phyloP scores from a whole-genome alignment of 176 grass and related monocot species.

The Bolboschoenus planiculmis region DNA sequence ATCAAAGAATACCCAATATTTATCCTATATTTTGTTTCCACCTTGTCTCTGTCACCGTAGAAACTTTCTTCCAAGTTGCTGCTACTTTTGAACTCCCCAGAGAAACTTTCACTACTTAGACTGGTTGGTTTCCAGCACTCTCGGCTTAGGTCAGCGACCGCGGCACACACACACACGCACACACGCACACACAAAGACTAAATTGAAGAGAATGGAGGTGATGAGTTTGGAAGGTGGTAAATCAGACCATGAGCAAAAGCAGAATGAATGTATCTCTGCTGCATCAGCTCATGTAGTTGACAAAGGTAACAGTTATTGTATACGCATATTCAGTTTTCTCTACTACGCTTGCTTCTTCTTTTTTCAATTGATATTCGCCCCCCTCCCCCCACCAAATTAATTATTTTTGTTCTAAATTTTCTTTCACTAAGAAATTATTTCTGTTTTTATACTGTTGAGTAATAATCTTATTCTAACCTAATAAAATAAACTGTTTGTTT shows the following conservation, averaged over 20 bases:
- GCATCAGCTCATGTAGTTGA: slow-evolving; percentile 59
- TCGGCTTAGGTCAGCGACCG: too few species aligned
- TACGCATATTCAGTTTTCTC: neutral
- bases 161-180: too few species aligned
- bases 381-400: neutral
- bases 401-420: neutral
- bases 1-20: too few species aligned
- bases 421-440: neutral
- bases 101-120: too few species aligned
- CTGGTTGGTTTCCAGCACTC: too few species aligned
- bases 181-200: too few species aligned
- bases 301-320: slow-evolving; percentile 27
- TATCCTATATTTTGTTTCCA: too few species aligned
- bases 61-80: too few species aligned
- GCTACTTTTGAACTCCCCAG: too few species aligned
- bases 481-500: too few species aligned
- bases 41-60: too few species aligned
- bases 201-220: slow-evolving; percentile 6
- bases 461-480: too few species aligned
- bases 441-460: neutral
- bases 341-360: neutral
- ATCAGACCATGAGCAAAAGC: slow-evolving; percentile 3
- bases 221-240: slow-evolving; percentile 34
- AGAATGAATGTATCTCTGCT: slow-evolving; percentile 24
- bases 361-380: neutral